phyloP scores from a whole-genome alignment of 208 protist species.

The Trypanosoma vivax region DNA sequence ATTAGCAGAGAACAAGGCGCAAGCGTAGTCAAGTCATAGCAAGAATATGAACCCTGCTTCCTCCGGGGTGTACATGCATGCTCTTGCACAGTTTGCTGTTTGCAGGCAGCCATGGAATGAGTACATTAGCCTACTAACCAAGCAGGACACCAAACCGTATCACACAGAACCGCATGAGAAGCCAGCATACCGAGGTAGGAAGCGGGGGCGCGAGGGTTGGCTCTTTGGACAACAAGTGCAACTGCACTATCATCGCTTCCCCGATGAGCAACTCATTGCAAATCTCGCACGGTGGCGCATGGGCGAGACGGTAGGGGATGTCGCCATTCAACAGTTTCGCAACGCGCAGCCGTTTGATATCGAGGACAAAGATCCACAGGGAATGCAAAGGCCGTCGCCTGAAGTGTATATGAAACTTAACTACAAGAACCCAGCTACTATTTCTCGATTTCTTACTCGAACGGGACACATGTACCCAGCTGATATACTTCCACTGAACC shows the following conservation, averaged over 20 bases:
- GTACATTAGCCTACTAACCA: constrained; percentile 71
- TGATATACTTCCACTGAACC: constrained; percentile 80
- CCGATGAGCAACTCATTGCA: constrained; percentile 82
- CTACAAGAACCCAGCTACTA: constrained; percentile 89
- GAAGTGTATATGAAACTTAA: constrained; percentile 92
- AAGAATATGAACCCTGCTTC: constrained; percentile 10
- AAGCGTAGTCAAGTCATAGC: not conserved
- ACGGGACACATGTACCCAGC: constrained; percentile 86
- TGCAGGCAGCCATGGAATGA: constrained; percentile 83
- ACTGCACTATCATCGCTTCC: constrained; percentile 86
- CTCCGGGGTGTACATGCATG: constrained; percentile 57
- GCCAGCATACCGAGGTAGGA: constrained; percentile 76
- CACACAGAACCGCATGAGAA: constrained; percentile 69
- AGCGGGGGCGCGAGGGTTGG: constrained; percentile 81
- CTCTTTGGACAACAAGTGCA: constrained; percentile 86
- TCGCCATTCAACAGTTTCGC: constrained; percentile 85
- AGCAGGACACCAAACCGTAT: constrained; percentile 67
- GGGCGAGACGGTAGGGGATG: constrained; percentile 78
- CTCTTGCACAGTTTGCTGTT: constrained; percentile 64
- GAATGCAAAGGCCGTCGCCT: constrained; percentile 62
- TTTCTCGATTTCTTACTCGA: constrained; percentile 82
- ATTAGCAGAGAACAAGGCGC: too few species aligned
- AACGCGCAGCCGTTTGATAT: constrained; percentile 87
- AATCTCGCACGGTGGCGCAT: constrained; percentile 81
- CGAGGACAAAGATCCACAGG: constrained; percentile 78